These are phyloP conservation scores for Gracilariopsis chorda DNA, from an alignment of 23 red algal genomes.

Conservation along the genomic window DNA sequence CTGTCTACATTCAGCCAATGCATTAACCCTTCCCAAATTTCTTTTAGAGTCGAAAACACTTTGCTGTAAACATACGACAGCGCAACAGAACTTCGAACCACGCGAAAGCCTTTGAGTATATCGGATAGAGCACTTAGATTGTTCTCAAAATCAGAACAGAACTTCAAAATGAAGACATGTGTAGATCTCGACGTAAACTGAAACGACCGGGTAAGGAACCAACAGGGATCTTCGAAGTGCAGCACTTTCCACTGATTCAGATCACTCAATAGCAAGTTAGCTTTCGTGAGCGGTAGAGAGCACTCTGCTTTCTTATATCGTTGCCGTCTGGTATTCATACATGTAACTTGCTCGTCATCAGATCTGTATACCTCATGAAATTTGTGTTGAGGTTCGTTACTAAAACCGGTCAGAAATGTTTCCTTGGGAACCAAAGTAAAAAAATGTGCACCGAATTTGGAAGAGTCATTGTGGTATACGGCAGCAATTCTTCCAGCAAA, in stretches of 20 bases:
- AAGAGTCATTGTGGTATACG: neutral
- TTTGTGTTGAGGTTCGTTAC: neutral
- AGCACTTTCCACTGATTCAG: neutral
- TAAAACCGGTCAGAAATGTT: neutral
- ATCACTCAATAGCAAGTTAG: neutral
- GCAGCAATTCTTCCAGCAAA: neutral
- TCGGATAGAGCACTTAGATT: neutral
- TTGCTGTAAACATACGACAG: too few relatives aligned
- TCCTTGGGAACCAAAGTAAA: neutral
- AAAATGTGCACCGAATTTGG: neutral
- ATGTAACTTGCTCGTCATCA: neutral
- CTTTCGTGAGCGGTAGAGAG: neutral
- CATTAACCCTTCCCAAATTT: neutral
- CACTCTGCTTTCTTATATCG: neutral
- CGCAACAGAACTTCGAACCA: neutral
- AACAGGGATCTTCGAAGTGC: conserved; percentile 9
- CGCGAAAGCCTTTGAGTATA: neutral
- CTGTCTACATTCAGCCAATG: neutral
- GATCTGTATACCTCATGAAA: neutral
- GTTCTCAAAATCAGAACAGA: neutral
- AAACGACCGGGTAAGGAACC: conserved; percentile 12
- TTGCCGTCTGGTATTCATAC: neutral
- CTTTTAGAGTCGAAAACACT: neutral
- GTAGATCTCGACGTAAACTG: neutral
- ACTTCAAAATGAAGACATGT: neutral